Evolutionary conservation across 257 asterid species (phyloP), one percentile per base, ranked within the genome.

Genomic region (Ilex asprella): DNA sequence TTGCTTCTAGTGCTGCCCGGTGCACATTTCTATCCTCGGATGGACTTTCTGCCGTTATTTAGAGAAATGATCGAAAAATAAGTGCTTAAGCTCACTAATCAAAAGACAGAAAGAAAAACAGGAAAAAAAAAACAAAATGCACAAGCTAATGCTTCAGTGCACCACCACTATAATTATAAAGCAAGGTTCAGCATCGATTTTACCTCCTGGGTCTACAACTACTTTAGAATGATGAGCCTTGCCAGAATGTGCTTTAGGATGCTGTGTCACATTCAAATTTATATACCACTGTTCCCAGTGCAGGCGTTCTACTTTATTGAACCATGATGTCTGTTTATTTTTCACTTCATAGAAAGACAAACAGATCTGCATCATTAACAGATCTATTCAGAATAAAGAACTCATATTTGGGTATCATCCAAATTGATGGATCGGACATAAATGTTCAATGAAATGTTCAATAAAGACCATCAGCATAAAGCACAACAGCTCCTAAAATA

Each of bases 211-310:
- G 61, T 79, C 90, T 71, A 87, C 78, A 29, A 82, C 79, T 59
- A 79, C 52, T 81, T 89, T 86, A 63, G 95, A 77, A 67, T 74
- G 68, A 82, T 79, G 76, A 68, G 94, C 78, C 79, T 84, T 89
- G 64, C 89, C 82, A 61, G 70, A 79, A 73, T 79, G 88, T 64
- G 81, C 74, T 75, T 89, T 89, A 27, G 86, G 81, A 65, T 86
- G 87, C 39, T 79, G 93, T 30, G 83, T 83, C 52, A 81, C 89
- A 69, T 81, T 85, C 86, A 93, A 76, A 70, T 87, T 83, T 80
- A 93, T 78, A 68, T 83, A 85, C 97, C 99, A 89, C 14, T 87
- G 88, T 72, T 93, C 99, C 99, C 97, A 93, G 80, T 75, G 68
- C 54, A 73, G 88, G 67, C 85, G 96, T 80, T 93, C 96, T 70